Base-by-base conservation (phyloP, 345 rosid species). In the Noccaea bulbosa region DNA sequence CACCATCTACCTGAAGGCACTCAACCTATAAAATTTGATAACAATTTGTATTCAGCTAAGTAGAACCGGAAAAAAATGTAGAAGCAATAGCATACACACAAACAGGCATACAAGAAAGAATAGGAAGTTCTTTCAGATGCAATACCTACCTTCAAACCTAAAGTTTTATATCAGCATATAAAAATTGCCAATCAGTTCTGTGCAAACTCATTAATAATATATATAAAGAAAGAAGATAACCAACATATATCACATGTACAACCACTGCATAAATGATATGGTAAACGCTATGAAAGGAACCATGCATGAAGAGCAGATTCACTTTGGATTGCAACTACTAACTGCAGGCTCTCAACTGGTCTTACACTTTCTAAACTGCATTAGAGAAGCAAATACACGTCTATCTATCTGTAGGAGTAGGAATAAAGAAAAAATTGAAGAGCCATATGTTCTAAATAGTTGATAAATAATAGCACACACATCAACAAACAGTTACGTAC, bases 1-100 rank as follows among this genome's bases (percentile, higher is more conserved):
- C 96, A 75, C 98, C 98, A 55, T 93, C 98, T 67, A 93, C 97
- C 67, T 82, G 88, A 77, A 93, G 98, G 80, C 98, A 93, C 69
- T 93, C 97, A 51, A 93, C 94, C 98, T 91, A 84, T 45, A 77
- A 75, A 80, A 20, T 40, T 48, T 7, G 6, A 43, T 11, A 14
- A 48, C 43, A 51, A 17, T 46, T 55, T 64, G 51, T 39, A 39
- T 48, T 68, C 69, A 75, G 70, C n/a, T n/a, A n/a, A n/a, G n/a
- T n/a, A n/a, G n/a, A n/a, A n/a, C n/a, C n/a, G n/a, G n/a, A n/a
- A n/a, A n/a, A n/a, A n/a, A n/a, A n/a, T n/a, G n/a, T n/a, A n/a
- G n/a, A n/a, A n/a, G n/a, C 56, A 74, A 67, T 52, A 74, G 7
- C 69, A 51, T 50, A 48, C 68, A 37, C 63, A 61, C 43, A 46